A percentile compares a stretch with the other conserved stretches of the same genome.
Conservation (phyloP, 192 early-diverging fungal species). For the Entomortierella chlamydospora region DNA sequence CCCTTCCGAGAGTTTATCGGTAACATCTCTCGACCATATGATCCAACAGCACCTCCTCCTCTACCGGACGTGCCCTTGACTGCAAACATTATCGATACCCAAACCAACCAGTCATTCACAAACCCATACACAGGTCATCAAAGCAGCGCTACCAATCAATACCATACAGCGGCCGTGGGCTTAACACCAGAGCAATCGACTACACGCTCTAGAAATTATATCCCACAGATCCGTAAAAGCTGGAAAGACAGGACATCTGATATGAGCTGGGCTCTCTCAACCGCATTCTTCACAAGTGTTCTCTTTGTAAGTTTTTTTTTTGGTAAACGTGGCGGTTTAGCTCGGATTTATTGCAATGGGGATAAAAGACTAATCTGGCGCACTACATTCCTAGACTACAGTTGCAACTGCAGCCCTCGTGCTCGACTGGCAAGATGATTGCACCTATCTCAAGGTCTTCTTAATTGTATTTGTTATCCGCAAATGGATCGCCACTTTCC, state of each 20-base stretch:
- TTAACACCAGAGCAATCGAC: background rate
- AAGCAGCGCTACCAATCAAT: background rate
- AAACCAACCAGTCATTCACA: background rate
- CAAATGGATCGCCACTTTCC: conserved; percentile 26
- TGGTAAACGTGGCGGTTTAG: background rate
- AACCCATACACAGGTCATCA: conserved; percentile 4
- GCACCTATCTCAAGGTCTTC: conserved; percentile 41
- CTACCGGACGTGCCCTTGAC: conserved; percentile 27
- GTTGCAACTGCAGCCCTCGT: conserved; percentile 14
- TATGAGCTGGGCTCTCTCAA: conserved; percentile 37
- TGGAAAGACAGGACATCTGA: conserved; percentile 29
- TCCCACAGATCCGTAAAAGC: conserved; percentile 32
- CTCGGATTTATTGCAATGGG: no score
- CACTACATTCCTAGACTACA: no score
- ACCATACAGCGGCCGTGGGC: no score
- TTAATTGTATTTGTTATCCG: conserved; percentile 34
- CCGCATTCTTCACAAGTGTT: conserved; percentile 31
- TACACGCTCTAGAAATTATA: conserved; percentile 4
- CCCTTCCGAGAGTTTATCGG: conserved; percentile 45
- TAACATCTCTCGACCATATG: conserved; percentile 28
- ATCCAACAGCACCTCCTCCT: conserved; percentile 22
- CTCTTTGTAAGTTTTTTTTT: conserved; percentile 29
- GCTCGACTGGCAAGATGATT: conserved; percentile 18
- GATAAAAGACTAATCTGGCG: no score
- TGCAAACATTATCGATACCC: conserved; percentile 6